These are phyloP conservation scores for Trichosporon ovoides DNA, from an alignment of 1,284 basidiomycete genomes.

Conservation along the genomic window DNA sequence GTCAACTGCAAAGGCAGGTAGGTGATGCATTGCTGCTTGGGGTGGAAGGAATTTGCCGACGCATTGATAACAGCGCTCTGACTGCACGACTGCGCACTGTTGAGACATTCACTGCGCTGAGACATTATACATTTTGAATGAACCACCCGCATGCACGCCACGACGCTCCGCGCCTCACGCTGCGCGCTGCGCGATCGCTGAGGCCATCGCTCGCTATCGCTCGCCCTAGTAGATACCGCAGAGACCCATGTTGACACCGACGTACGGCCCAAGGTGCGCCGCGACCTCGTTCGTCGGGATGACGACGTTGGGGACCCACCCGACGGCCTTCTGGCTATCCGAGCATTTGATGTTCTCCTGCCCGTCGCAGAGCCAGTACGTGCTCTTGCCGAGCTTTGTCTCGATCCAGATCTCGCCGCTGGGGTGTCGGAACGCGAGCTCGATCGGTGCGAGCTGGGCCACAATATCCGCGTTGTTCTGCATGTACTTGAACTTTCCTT, in stretches of 20 bases:
- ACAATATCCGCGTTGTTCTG: slow-evolving; percentile 28
- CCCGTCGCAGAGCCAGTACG: slow-evolving; percentile 18
- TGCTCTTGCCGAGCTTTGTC: not conserved
- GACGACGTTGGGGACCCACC: not conserved
- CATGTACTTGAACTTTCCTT: slow-evolving; percentile 17
- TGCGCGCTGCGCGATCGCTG: not conserved
- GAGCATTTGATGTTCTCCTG: slow-evolving; percentile 20
- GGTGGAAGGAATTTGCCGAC: too few relatives aligned
- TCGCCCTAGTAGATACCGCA: not conserved
- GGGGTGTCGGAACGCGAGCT: slow-evolving; percentile 23
- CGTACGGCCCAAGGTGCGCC: not conserved
- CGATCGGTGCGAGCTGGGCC: slow-evolving; percentile 24
- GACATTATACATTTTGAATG: too few relatives aligned
- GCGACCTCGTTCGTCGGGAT: not conserved
- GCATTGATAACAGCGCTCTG: too few relatives aligned
- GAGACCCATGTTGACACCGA: not conserved
- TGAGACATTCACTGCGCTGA: too few relatives aligned
- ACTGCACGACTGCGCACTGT: too few relatives aligned
- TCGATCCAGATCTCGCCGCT: slow-evolving; percentile 24
- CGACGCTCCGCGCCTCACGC: not conserved
- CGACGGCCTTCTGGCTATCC: not conserved
- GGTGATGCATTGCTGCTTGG: too few relatives aligned
- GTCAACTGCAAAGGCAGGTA: too few relatives aligned
- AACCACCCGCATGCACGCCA: too few relatives aligned
- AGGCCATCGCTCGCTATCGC: too few relatives aligned